Percentiles rank a stretch among this genome's conserved stretches.
These are phyloP conservation scores for Microdochium bolleyi DNA, from an alignment of 2,329 filamentous ascomycete genomes.

Conservation along the genomic window DNA sequence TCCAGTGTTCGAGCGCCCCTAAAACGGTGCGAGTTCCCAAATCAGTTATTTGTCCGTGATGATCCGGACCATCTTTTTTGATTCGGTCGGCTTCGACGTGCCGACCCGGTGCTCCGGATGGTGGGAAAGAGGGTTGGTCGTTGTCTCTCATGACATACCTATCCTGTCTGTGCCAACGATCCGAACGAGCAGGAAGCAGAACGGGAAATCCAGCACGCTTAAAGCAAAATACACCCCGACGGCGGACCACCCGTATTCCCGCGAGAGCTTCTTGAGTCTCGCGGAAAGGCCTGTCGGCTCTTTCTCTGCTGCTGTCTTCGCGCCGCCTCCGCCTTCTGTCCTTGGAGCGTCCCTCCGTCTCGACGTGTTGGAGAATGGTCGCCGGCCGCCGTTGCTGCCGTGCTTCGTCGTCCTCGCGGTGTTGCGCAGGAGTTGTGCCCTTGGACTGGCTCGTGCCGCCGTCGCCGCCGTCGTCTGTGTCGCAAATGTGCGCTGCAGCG, in stretches of 20 bases:
- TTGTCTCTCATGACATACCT: slow-evolving; percentile 41
- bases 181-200: slow-evolving; percentile 86
- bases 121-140: background rate
- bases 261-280: slow-evolving; percentile 72
- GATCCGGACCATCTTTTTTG: background rate
- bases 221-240: slow-evolving; percentile 83
- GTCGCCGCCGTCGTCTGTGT: background rate
- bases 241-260: slow-evolving; percentile 91
- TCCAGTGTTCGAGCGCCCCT: slow-evolving; percentile 58
- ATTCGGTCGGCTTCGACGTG: background rate
- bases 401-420: background rate
- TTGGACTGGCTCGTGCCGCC: background rate
- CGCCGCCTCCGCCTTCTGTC: slow-evolving; percentile 14
- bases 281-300: slow-evolving; percentile 51
- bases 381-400: background rate
- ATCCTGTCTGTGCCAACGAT: slow-evolving; percentile 79
- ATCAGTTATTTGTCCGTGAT: background rate
- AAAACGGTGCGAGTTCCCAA: background rate
- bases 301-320: slow-evolving; percentile 13
- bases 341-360: background rate
- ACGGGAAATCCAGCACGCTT: slow-evolving; percentile 83
- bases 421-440: background rate
- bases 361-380: background rate
- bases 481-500: background rate
- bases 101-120: background rate